These are phyloP conservation scores for Trichoderma gamsii DNA, from an alignment of 495 filamentous ascomycete genomes.

Conservation along the genomic window DNA sequence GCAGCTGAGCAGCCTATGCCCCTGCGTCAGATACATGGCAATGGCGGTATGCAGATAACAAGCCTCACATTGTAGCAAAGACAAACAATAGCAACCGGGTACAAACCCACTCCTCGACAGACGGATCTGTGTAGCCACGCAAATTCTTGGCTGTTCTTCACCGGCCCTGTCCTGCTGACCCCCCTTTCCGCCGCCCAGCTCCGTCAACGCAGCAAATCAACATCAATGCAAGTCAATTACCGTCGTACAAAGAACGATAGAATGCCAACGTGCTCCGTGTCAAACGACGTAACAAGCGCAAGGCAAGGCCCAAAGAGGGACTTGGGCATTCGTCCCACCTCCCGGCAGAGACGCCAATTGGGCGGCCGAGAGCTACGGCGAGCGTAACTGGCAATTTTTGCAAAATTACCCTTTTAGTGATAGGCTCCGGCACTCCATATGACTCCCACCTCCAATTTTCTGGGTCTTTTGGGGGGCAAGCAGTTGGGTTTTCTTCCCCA, in stretches of 20 bases:
- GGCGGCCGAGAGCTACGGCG: not conserved
- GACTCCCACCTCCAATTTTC: not conserved
- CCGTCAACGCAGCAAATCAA: not conserved
- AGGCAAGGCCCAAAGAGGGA: not conserved
- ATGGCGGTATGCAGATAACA: not conserved
- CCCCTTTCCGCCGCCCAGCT: not conserved
- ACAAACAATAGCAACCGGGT: not conserved
- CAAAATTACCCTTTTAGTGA: not conserved
- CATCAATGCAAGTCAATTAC: not conserved
- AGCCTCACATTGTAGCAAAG: not conserved
- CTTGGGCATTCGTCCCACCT: not conserved
- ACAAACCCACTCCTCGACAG: not conserved
- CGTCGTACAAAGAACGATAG: not conserved
- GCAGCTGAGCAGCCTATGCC: too few species aligned
- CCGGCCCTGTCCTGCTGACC: not conserved
- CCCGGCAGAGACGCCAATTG: not conserved
- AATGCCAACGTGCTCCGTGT: too few species aligned
- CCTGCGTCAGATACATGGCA: not conserved
- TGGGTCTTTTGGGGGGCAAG: too few species aligned
- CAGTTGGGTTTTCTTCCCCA: not conserved
- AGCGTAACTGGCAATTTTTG: slow-evolving; percentile 5
- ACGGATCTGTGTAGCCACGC: not conserved
- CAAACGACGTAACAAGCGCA: not conserved
- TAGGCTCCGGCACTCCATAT: not conserved
- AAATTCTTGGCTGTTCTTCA: not conserved